Percentiles rank a stretch among this genome's conserved stretches.
These are phyloP conservation scores for Chrysoporthe austroafricana DNA, from an alignment of 2,329 filamentous ascomycete genomes.

Conservation along the genomic window DNA sequence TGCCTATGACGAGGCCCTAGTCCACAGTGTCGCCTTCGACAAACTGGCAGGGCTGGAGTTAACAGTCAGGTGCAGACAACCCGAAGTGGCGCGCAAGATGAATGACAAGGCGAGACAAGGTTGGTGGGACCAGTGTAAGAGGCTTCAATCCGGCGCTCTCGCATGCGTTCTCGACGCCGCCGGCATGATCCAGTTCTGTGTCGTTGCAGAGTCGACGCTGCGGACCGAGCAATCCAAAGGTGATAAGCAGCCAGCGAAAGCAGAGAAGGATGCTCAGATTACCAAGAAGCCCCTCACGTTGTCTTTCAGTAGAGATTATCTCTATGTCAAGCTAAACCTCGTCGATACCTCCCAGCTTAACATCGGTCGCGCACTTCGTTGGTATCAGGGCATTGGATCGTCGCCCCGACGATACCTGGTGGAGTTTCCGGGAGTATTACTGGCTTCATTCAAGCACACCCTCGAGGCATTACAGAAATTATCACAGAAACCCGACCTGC, in stretches of 20 bases:
- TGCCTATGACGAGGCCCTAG: conserved; percentile 41
- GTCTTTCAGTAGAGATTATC: conserved; percentile 36
- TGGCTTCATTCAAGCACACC: conserved; percentile 61
- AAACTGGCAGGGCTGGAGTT: conserved; percentile 48
- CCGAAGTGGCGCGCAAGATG: conserved; percentile 35
- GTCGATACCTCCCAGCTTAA: conserved; percentile 32
- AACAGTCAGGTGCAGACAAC: conserved; percentile 50
- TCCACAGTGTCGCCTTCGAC: conserved; percentile 42
- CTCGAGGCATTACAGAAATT: conserved; percentile 60
- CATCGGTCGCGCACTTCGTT: conserved; percentile 35
- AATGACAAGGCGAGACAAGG: conserved; percentile 40
- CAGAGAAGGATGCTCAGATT: background rate
- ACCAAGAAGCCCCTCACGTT: conserved; percentile 33
- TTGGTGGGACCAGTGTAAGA: conserved; percentile 56
- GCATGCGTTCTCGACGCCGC: conserved; percentile 51
- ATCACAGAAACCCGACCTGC: conserved; percentile 46
- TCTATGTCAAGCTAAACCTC: conserved; percentile 40
- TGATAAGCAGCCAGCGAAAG: background rate
- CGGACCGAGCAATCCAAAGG: conserved; percentile 4
- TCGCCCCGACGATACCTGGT: conserved; percentile 45
- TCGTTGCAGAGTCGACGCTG: conserved; percentile 41
- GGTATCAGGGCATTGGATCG: conserved; percentile 34
- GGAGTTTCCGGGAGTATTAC: conserved; percentile 64
- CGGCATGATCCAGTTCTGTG: conserved; percentile 46
- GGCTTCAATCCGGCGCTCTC: conserved; percentile 53